Base-by-base conservation (phyloP, 768 basidiomycete species). In the Neoboletus subvelutipes region DNA sequence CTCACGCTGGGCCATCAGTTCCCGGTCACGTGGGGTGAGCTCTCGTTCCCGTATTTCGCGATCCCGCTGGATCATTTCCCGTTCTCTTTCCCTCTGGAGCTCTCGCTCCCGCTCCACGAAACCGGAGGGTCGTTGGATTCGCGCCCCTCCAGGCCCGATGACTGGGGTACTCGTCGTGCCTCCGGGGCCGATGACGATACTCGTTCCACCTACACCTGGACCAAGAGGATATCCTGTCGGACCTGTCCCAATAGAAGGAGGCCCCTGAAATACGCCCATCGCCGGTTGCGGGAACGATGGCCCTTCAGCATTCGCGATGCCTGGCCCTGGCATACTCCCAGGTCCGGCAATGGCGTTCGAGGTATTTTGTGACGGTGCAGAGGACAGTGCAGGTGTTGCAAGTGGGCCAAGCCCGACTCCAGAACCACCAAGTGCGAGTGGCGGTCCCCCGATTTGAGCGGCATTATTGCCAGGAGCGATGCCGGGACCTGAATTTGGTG, bases 31-130 rank as follows among this genome's bases (percentile, higher is more conserved):
- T 48, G 55, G 51, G 6, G 39, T 45, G 22, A 60, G 52, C 17
- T 68, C 66, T 45, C 64, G 58, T 34, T 69, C 66, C 40, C 65
- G 56, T 36, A 62, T 57, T 31, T 70, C 69, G 39, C 58, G 64
- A 46, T 73, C 67, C n/a, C 65, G 71, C 36, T 71, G 72, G 5
- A 61, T 55, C 56, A 64, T 53, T 36, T 72, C 71, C 2, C 61
- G 65, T 56, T 71, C 71, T 49, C 69, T 54, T 4, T 66, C 64
- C 45, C 59, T 59, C 45, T 63, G 66, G 7, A 58, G 36, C 8
- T 64, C 68, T 1, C 61, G 63, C 43, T 68, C 55, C 50, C 69
- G 68, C 8, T 75, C 76, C 60, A 77, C 77, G 61, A 34, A 66
- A n/a, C 49, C 56, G 1, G 68, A 58, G 18, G 66, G 60, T 26